Conservation (phyloP, 2,329 filamentous ascomycete species). For the Elsinoe ampelina region DNA sequence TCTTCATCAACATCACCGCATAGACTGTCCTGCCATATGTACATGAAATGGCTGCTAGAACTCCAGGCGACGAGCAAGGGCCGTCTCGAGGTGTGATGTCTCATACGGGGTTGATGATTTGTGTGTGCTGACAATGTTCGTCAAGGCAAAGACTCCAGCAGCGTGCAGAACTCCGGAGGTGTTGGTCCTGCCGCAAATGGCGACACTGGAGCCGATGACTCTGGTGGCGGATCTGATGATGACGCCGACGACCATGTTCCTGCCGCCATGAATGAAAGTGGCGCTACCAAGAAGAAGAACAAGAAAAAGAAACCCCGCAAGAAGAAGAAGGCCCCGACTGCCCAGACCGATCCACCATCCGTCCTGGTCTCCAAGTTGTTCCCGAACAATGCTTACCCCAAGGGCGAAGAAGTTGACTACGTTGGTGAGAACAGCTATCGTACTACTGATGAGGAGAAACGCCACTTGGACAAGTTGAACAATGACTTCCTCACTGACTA, state of each 20-base stretch:
- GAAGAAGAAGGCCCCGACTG: slow-evolving; percentile 37
- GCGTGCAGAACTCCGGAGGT: neutral
- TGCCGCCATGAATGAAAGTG: slow-evolving; percentile 12
- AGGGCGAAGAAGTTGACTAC: slow-evolving; percentile 71
- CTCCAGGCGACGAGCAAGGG: neutral
- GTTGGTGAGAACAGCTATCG: slow-evolving; percentile 66
- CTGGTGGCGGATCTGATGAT: slow-evolving; percentile 15
- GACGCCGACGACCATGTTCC: slow-evolving; percentile 22
- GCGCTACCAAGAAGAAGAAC: slow-evolving; percentile 63
- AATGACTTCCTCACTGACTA: slow-evolving; percentile 73
- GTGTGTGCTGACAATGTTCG: no score
- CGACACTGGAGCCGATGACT: neutral
- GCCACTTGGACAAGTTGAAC: slow-evolving; percentile 67
- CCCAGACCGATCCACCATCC: slow-evolving; percentile 66
- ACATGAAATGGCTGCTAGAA: neutral
- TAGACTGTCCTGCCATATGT: neutral
- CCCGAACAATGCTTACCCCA: slow-evolving; percentile 61
- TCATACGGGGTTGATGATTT: neutral
- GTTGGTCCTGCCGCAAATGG: neutral
- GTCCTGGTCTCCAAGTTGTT: slow-evolving; percentile 66
- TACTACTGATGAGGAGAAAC: slow-evolving; percentile 76
- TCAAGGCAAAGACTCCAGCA: neutral
- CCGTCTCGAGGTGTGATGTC: neutral
- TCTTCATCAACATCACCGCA: neutral
- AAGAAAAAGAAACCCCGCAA: slow-evolving; percentile 68